Percentiles rank a stretch among this genome's conserved stretches.
phyloP scores from a whole-genome alignment of 2,329 filamentous ascomycete species.

The Xylariaceae sp. region DNA sequence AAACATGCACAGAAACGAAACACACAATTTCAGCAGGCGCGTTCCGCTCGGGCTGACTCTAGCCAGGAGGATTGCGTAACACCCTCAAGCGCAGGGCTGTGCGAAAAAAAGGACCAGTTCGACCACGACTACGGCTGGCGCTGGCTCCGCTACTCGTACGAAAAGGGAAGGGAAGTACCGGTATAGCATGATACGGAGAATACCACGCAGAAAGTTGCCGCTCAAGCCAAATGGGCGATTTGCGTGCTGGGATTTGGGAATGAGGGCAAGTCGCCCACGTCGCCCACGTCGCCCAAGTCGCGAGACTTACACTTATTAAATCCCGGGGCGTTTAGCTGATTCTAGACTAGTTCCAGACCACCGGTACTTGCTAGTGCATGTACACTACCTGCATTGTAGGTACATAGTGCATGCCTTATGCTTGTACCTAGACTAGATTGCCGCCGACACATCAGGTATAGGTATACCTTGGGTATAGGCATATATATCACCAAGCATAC shows the following conservation, averaged over 20 bases:
- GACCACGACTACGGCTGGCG: neutral
- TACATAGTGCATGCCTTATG: neutral
- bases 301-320: neutral
- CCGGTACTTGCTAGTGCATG: neutral
- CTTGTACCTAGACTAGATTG: no score
- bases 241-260: neutral
- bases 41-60: constrained; percentile 7
- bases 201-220: constrained; percentile 10
- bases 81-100: constrained; percentile 6
- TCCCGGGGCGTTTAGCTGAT: neutral
- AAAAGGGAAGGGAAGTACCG: neutral
- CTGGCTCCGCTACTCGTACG: constrained; percentile 5
- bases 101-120: neutral
- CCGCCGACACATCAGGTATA: no score
- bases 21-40: constrained; percentile 4
- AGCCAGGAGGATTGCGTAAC: neutral
- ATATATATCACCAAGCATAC: no score
- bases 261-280: neutral
- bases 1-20: neutral
- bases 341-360: neutral
- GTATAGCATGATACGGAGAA: neutral
- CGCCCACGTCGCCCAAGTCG: neutral
- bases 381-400: neutral
- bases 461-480: no score
- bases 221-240: constrained; percentile 10